Base-by-base conservation (phyloP, 257 asterid species). In the Oldenlandia corymbosa region DNA sequence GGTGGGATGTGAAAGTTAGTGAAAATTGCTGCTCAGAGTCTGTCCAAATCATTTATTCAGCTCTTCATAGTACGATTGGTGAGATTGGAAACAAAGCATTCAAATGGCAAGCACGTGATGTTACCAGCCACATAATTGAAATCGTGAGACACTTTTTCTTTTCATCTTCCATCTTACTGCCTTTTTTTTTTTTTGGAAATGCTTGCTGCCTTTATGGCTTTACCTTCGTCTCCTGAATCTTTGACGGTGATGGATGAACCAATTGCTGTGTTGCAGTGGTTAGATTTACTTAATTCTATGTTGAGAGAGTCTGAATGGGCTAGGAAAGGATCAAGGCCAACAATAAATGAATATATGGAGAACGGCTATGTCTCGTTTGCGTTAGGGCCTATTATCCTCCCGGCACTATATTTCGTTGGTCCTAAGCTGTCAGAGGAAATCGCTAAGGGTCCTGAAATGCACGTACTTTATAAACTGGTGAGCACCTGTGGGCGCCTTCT, bases 401-500 rank as follows among this genome's bases (percentile, higher is more conserved):
- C 99, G 1, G 66, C 88, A 37, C 90, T 92, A 53, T 92, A 92
- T 75, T 85, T 92, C 5, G 71, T 79, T 7, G 96, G 99, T 49
- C 95, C 93, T 7, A 87, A 89, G 80, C 80, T 92, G 71, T 76
- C 96, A 5, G 84, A 83, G 68, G 88, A 85, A 70, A 77, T 83
- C 75, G 81, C 85, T 59, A 75, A 62, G 54, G 85, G 84, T 72
- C 36, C 87, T 16, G 91, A 89, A 63, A 78, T 67, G 68, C 85
- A 74, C 61, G 61, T 50, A 58, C 82, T 92, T 50, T 89, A 73
- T 79, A 81, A 74, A 60, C 72, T 80, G 59, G 54, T 85, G 91
- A 85, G 97, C 73, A 89, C 86, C 11, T 75, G 86, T 26, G 96
- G 99, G 21, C 95, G 97, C 37, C 89, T 89, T 69, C 83, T 91